Evolutionary conservation across 192 early-diverging fungal genomes (phyloP), one percentile per base, ranked within the genome.

Genomic region (Oehlia diaphana): DNA sequence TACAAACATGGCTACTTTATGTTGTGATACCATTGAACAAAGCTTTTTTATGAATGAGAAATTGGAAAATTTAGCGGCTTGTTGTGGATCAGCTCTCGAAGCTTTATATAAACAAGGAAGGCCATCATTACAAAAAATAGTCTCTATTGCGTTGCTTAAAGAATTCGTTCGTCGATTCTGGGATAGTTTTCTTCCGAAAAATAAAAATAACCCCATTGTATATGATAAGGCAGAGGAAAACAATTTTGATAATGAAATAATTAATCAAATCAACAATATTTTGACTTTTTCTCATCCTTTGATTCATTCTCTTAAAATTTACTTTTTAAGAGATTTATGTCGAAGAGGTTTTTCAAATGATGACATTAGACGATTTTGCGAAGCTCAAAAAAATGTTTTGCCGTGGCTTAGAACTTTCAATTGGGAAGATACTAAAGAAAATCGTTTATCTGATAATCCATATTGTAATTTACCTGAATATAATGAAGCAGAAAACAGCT

Each of bases 121-220:
- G 16, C 23, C 33, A 75, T 1, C 33, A 6, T 76, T 80, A 31
- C 79, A 80, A 61, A 35, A 12, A n/a, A 76, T 80, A 61, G 33
- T 7, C 33, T 19, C 74, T 76, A 69, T 80, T n/a, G 72, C 79
- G 1, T 66, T 74, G 16, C 26, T 80, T 19, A 80, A 80, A 76
- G 61, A 80, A 65, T 76, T 80, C 61, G 50, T 80, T 35, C 73
- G 62, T 50, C 21, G 33, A 61, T 63, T 80, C 31, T 58, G 79
- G 63, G 49, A 73, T 14, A 26, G 37, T 42, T 28, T 33, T n/a
- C 9, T 50, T 39, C 62, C 9, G 13, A 74, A 80, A 4, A n/a
- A 72, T 33, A 21, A 28, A 14, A 76, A 4, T 6, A 23, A 19
- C 19, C 50, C 44, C 16, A 74, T 75, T 44, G 16, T 28, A 44